Evolutionary conservation across 345 rosid species (phyloP).

Genomic region (Lepidium africanum): DNA sequence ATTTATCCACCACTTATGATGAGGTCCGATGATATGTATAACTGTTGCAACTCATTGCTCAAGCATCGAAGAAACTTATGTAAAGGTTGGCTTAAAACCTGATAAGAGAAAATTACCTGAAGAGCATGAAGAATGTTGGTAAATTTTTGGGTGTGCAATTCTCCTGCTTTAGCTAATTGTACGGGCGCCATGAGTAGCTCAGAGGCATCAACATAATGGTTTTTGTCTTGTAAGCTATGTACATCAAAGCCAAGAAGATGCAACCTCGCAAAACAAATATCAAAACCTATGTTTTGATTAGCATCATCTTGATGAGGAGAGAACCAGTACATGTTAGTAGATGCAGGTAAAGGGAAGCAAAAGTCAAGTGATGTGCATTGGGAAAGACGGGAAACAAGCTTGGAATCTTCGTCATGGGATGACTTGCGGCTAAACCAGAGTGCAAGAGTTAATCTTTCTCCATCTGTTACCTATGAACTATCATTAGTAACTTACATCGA

Average conservation of each 20-base stretch:
- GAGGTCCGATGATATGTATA: neutral
- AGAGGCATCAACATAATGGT: constrained; percentile 20
- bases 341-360: constrained; percentile 53
- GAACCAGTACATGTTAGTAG: constrained; percentile 82
- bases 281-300: constrained; percentile 41
- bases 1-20: neutral
- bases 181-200: constrained; percentile 43
- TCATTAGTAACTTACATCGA: constrained; percentile 4
- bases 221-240: constrained; percentile 33
- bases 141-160: constrained; percentile 39
- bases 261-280: constrained; percentile 65
- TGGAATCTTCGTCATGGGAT: constrained; percentile 72
- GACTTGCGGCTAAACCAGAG: constrained; percentile 86
- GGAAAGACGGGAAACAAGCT: constrained; percentile 62
- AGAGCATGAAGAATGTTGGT: constrained; percentile 64
- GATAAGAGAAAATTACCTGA: constrained; percentile 46
- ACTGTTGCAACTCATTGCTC: neutral
- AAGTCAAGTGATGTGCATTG: constrained; percentile 14
- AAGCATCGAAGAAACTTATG: neutral
- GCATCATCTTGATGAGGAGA: constrained; percentile 31
- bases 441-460: constrained; percentile 88
- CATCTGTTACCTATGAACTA: constrained; percentile 49
- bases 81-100: neutral
- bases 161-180: constrained; percentile 50
- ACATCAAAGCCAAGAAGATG: constrained; percentile 52